Evolutionary conservation across 2,329 filamentous ascomycete species (phyloP), one percentile per base, ranked within the genome.

Genomic region (Aspergillus arachidicola): DNA sequence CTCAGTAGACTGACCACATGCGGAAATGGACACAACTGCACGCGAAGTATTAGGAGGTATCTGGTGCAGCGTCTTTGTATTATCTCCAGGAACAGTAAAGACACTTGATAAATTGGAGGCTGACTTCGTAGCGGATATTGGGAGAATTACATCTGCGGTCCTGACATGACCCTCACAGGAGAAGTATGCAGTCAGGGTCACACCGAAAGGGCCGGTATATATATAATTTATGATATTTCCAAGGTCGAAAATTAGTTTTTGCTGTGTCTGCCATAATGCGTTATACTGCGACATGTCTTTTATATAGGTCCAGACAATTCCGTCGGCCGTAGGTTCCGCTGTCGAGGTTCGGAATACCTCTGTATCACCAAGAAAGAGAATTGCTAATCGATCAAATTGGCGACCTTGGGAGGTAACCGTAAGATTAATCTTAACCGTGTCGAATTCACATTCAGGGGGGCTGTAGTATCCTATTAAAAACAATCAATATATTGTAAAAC

Each of bases 301-400:
- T 60, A 89, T 80, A 72, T 92, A 93, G 0, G 85, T 88, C 90
- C 91, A 94, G 51, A 84, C 80, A 65, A 95, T 93, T 7, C 91
- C 92, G 26, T 83, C 83, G 5, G 79, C 68, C 0, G 87, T 92
- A 1, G 92, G 91, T 78, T 96, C 91, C 4, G 92, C 91, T 1
- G 92, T 96, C 6, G 91, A 93, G 2, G 91, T 94, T 28, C 92
- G 84, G 82, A 91, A 95, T n/a, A 96, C 84, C 74, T 96, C 92
- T 11, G 86, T 87, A 74, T 94, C 90, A 46, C 87, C 87, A 43
- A 95, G 82, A 70, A 89, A 95, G 84, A 95, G 89, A 36, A 90
- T 76, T 4, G 87, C 92, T 10, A 94, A 82, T 45, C 92, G 85
- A 74, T 96, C 92, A 76, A 86, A 94, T 70, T 96, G 92, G 3